Percentiles rank a stretch among this genome's conserved stretches.
Evolutionary conservation across 2,329 filamentous ascomycete species (phyloP).

Genomic region (Fusarium tricinctum): DNA sequence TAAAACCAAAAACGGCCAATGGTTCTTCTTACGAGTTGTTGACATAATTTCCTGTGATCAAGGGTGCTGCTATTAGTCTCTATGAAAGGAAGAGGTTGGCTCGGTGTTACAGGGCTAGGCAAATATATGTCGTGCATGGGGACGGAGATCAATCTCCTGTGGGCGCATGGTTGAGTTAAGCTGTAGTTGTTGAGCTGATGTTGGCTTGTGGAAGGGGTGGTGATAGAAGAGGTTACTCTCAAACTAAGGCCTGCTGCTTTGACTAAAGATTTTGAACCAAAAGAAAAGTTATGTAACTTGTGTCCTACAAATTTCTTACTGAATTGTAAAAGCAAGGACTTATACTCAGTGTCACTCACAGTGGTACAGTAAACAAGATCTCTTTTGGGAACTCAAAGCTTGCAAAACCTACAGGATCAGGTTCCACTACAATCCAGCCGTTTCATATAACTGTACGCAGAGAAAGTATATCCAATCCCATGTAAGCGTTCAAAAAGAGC

Average conservation of each 20-base stretch:
- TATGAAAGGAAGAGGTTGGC: not conserved
- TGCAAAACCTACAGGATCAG: constrained; percentile 3
- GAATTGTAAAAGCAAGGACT: no score
- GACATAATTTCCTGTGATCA: constrained; percentile 4
- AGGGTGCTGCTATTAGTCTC: not conserved
- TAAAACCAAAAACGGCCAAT: not conserved
- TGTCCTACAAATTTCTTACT: not conserved
- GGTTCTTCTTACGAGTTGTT: constrained; percentile 1
- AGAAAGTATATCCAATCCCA: not conserved
- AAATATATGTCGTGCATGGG: not conserved
- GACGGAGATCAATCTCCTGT: constrained; percentile 34
- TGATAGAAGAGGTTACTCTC: not conserved
- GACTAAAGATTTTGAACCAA: not conserved
- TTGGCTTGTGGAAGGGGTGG: not conserved
- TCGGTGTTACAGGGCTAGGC: not conserved
- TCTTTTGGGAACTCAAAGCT: no score
- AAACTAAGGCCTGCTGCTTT: not conserved
- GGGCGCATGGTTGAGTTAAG: constrained; percentile 23
- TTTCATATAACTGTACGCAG: not conserved
- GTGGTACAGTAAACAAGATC: no score
- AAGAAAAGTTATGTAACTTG: not conserved
- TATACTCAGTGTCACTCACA: no score
- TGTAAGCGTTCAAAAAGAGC: not conserved
- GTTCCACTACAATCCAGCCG: not conserved
- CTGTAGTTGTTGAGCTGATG: constrained; percentile 23